Base-by-base conservation (phyloP, 768 basidiomycete genomes). In the Coprinopsis strossmayeri region DNA sequence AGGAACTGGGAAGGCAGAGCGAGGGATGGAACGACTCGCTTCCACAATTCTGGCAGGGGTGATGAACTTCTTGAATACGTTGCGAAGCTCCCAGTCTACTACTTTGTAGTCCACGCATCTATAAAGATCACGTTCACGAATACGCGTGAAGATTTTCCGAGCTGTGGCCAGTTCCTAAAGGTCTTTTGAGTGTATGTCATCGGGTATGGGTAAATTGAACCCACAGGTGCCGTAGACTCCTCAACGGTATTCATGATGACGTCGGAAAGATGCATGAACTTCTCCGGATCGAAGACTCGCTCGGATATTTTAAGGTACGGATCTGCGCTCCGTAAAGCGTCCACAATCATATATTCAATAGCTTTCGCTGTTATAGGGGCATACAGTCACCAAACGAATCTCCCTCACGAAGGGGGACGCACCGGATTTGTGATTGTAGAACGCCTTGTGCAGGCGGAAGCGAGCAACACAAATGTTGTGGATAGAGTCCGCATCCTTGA, bases 341-440 rank as follows among this genome's bases (percentile, higher is more conserved):
- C 89, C 12, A 88, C 72, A n/a, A 91, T 69, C 90, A 91, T 91
- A 57, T 83, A 78, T 61, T 90, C 90, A 44, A 91, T 83, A 0
- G 86, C 80, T 55, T 77, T 84, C 2, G 86, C 87, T 86, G 59
- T 35, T n/a, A 20, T n/a, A 39, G 28, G 34, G 28, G 7, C 1
- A 10, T 32, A 45, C 7, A 20, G 28, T 18, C 15, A 27, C 11
- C 18, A 32, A 32, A 32, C 35, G 17, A 38, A 9, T n/a, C 7
- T 15, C n/a, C 11, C 15, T 17, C 13, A n/a, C 30, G 24, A 32
- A 21, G 39, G 24, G 7, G 17, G 12, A 30, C 72, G 18, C 50
- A 80, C 80, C 81, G 1, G 85, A 79, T 60, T 90, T 90, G 62
- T 91, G 89, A 51, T 79, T 82, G 54, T 91, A 92, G n/a, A 89